Base-by-base conservation (phyloP, 371 early-diverging fungal species). In the Dinochytrium kinnereticum region DNA sequence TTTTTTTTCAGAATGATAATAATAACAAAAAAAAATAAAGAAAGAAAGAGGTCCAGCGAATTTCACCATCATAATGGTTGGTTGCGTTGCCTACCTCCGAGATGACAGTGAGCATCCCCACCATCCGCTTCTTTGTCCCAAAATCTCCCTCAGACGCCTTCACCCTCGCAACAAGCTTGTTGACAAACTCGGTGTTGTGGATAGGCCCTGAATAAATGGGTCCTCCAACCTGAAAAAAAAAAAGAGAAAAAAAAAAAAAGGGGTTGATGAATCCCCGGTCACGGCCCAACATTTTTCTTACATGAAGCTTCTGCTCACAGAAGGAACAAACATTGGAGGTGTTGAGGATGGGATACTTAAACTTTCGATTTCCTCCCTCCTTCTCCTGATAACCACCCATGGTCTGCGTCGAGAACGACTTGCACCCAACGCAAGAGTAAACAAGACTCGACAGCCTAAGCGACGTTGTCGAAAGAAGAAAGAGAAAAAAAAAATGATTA, bases 81-180 rank as follows among this genome's bases (percentile, higher is more conserved):
- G n/a, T n/a, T n/a, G n/a, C n/a, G n/a, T n/a, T n/a, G 26, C 79
- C 59, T 73, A 90, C 83, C 83, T 97, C 99, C 21, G 89, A 89
- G 34, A 95, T 91, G 0, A 98, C 94, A 33, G 92, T 90, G 44
- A 99, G 81, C 94, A 99, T 96, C 30, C 99, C 99, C 78, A 91
- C 77, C 90, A 99, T 96, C 73, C 99, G 89, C 55, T 86, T 78
- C 68, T 88, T 82, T 2, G 96, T 96, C 70, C 91, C 90, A 80
- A 92, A 97, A 31, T 50, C 38, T 0, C 77, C 75, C 37, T 83
- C 82, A n/a, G n/a, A n/a, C n/a, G n/a, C n/a, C n/a, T n/a, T n/a
- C n/a, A n/a, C n/a, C 1, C 82, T 66, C 91, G 86, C 36, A 96
- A 88, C 50, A 69, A 91, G 78, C 82, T 87, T 59, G 75, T 79